These are phyloP conservation scores for Vitis hybrid DNA, from an alignment of 177 flowering plant genomes.

Conservation along the genomic window DNA sequence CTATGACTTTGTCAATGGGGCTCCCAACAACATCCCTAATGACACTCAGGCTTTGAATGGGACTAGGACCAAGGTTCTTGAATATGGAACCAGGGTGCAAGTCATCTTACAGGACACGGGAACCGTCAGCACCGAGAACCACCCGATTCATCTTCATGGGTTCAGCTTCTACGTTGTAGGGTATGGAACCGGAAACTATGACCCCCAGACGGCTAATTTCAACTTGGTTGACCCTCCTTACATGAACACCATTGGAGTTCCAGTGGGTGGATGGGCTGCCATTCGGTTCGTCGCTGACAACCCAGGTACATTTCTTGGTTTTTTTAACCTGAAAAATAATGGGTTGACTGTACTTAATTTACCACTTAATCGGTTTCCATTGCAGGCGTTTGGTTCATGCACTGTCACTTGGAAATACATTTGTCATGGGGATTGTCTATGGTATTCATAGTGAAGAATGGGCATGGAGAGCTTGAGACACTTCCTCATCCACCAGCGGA, in stretches of 20 bases:
- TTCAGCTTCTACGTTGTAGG: slow-evolving; percentile 71
- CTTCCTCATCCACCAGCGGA: slow-evolving; percentile 75
- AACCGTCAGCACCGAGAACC: slow-evolving; percentile 54
- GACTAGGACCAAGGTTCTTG: slow-evolving; percentile 57
- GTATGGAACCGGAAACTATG: slow-evolving; percentile 59
- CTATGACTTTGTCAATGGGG: slow-evolving; percentile 69
- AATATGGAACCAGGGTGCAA: slow-evolving; percentile 59
- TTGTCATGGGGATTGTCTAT: slow-evolving; percentile 57
- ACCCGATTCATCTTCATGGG: slow-evolving; percentile 85
- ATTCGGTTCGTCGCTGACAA: slow-evolving; percentile 71
- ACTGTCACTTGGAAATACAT: slow-evolving; percentile 76
- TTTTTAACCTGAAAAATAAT: not conserved
- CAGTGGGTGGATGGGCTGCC: slow-evolving; percentile 82
- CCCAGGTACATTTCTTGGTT: slow-evolving; percentile 50
- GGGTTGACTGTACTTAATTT: not conserved
- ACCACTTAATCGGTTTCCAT: not conserved
- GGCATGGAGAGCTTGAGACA: slow-evolving; percentile 43
- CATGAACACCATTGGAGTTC: slow-evolving; percentile 76
- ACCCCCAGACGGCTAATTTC: slow-evolving; percentile 38
- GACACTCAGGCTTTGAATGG: slow-evolving; percentile 52
- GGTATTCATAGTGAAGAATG: slow-evolving; percentile 66
- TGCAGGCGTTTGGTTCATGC: slow-evolving; percentile 84
- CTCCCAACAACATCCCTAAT: slow-evolving; percentile 58
- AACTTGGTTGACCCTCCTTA: slow-evolving; percentile 72
- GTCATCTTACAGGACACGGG: slow-evolving; percentile 67